A percentile compares a stretch with the other conserved stretches of the same genome.
These are phyloP conservation scores for Microcos paniculata DNA, from an alignment of 345 rosid genomes.

Conservation along the genomic window DNA sequence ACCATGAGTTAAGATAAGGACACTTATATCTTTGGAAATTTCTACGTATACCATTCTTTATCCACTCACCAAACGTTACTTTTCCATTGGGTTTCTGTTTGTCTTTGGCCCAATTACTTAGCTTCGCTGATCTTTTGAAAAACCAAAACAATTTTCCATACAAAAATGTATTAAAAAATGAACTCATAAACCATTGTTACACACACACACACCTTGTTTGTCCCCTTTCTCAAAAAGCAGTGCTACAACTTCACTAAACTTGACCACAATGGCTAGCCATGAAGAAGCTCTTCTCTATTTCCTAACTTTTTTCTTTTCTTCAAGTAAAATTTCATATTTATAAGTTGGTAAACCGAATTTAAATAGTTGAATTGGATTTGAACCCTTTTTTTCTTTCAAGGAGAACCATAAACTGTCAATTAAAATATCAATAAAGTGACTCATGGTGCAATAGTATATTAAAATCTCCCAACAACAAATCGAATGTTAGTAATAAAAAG, in stretches of 20 bases:
- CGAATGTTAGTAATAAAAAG: background rate
- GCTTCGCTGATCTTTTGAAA: background rate
- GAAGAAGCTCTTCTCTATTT: background rate
- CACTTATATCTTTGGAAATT: conserved; percentile 9
- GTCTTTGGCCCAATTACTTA: background rate
- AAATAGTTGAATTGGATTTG: background rate
- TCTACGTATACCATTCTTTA: conserved; percentile 36
- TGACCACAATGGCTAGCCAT: background rate
- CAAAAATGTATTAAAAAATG: background rate
- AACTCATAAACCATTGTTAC: background rate
- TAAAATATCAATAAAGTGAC: background rate
- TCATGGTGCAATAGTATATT: background rate
- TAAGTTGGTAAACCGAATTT: background rate
- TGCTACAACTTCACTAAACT: conserved; percentile 8
- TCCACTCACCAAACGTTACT: conserved; percentile 29
- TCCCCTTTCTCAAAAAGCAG: conserved; percentile 23
- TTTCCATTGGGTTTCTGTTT: conserved; percentile 8
- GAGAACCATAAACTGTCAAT: background rate
- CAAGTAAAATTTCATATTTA: background rate
- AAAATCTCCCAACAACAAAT: background rate
- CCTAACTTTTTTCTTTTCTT: background rate
- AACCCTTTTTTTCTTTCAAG: background rate
- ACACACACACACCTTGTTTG: conserved; percentile 8
- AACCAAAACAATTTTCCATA: background rate
- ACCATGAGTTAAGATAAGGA: conserved; percentile 23